A percentile compares a stretch with the other conserved stretches of the same genome.
Conservation (phyloP, 73 alveolate genomes). For the Loxodes magnus region DNA sequence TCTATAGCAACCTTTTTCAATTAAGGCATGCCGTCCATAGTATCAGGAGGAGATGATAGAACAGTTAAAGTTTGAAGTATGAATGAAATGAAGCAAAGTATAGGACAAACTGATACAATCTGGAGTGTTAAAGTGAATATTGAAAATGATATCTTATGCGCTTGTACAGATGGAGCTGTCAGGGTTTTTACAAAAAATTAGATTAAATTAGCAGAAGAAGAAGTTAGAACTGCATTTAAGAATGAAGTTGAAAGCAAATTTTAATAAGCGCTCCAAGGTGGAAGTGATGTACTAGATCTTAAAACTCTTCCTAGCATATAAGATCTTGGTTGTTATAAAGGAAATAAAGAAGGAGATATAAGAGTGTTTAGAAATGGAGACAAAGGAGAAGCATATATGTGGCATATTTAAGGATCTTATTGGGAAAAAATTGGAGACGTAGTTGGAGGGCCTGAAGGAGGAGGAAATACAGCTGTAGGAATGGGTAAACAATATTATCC, state of each 20-base stretch:
- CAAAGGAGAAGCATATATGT: constrained; percentile 87
- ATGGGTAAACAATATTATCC: constrained; percentile 54
- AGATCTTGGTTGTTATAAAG: constrained; percentile 48
- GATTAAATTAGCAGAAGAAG: constrained; percentile 54
- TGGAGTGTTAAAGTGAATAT: constrained; percentile 80
- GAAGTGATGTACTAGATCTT: constrained; percentile 63
- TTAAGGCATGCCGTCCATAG: constrained; percentile 45
- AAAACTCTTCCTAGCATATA: constrained; percentile 67
- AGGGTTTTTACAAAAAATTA: constrained; percentile 78
- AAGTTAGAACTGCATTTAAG: no score
- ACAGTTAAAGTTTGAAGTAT: constrained; percentile 89
- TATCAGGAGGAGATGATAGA: constrained; percentile 90
- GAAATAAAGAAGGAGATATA: constrained; percentile 93
- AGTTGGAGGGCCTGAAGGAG: constrained; percentile 45
- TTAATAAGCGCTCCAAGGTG: constrained; percentile 35
- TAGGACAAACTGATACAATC: constrained; percentile 84
- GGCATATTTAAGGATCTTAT: constrained; percentile 65
- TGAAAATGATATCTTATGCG: constrained; percentile 81
- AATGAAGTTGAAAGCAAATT: constrained; percentile 63
- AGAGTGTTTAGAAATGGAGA: constrained; percentile 82
- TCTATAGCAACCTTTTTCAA: constrained; percentile 45
- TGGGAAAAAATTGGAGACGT: constrained; percentile 98
- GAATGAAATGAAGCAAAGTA: constrained; percentile 58
- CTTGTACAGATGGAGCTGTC: constrained; percentile 84
- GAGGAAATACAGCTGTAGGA: constrained; percentile 11